Conservation (phyloP, 2,329 filamentous ascomycete genomes). For the Colletotrichum sp. region DNA sequence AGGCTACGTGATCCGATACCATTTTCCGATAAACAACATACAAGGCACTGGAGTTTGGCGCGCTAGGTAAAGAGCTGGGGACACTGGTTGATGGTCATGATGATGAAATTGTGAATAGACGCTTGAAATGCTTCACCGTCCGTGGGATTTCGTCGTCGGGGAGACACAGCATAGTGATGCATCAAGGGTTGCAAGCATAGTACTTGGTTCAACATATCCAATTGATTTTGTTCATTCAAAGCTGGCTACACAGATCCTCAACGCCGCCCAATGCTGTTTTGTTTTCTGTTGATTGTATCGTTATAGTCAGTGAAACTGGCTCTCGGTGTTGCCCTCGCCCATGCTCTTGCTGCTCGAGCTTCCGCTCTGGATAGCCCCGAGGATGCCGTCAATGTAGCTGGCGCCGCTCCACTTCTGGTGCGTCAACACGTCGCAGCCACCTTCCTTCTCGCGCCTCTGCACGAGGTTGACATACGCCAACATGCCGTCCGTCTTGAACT, state of each 20-base stretch:
- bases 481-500: slow-evolving; percentile 93
- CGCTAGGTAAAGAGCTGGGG: slow-evolving; percentile 6
- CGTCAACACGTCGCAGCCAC: slow-evolving; percentile 89
- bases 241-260: neutral
- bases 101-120: slow-evolving; percentile 15
- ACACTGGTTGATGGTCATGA: neutral
- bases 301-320: slow-evolving; percentile 55
- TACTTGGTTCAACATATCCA: neutral
- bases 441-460: slow-evolving; percentile 87
- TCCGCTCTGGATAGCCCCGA: slow-evolving; percentile 89
- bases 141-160: neutral
- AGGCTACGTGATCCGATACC: neutral
- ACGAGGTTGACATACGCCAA: slow-evolving; percentile 95
- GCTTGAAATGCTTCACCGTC: neutral
- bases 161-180: neutral
- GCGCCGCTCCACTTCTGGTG: slow-evolving; percentile 86
- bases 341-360: slow-evolving; percentile 90
- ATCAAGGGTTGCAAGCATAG: neutral
- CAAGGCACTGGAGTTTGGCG: slow-evolving; percentile 12
- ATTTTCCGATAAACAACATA: neutral
- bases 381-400: slow-evolving; percentile 82
- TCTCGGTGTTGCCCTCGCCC: slow-evolving; percentile 93
- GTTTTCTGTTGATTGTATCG: neutral
- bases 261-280: slow-evolving; percentile 18
- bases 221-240: neutral